Percentiles rank a stretch among this genome's conserved stretches.
Conservation (phyloP, 306 rosid species). For the Mimosa pudica region DNA sequence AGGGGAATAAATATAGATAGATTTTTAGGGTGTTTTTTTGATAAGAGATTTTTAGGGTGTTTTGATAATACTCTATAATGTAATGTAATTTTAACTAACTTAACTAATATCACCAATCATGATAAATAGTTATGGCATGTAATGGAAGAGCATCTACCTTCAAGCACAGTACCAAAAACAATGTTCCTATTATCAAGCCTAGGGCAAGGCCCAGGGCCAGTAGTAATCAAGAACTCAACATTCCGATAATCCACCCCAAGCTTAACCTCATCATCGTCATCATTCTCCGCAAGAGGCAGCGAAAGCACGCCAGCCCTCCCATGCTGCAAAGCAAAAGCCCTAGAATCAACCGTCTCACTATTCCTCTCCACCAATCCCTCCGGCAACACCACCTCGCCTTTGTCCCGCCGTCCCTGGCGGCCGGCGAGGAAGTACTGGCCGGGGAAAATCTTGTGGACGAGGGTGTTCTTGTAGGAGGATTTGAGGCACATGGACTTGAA, state of each 20-base stretch:
- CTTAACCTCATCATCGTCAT: constrained; percentile 71
- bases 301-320: constrained; percentile 79
- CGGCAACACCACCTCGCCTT: constrained; percentile 82
- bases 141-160: constrained; percentile 48
- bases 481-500: constrained; percentile 77
- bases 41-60: no score
- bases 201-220: constrained; percentile 94
- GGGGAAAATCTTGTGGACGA: constrained; percentile 74
- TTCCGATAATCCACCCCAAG: constrained; percentile 72
- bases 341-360: constrained; percentile 67
- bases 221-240: constrained; percentile 82
- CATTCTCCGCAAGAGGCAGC: constrained; percentile 76
- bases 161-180: constrained; percentile 82
- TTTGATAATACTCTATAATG: no score
- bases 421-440: constrained; percentile 85
- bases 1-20: no score
- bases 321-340: constrained; percentile 64
- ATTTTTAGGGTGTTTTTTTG: no score
- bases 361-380: constrained; percentile 56
- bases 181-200: constrained; percentile 76
- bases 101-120: no score
- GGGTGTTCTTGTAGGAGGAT: constrained; percentile 67
- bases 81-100: no score
- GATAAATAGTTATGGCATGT: no score
- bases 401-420: constrained; percentile 78